Evolutionary conservation across 1,284 basidiomycete species (phyloP), one percentile per base, ranked within the genome.

Genomic region (Omphalotus olearius): DNA sequence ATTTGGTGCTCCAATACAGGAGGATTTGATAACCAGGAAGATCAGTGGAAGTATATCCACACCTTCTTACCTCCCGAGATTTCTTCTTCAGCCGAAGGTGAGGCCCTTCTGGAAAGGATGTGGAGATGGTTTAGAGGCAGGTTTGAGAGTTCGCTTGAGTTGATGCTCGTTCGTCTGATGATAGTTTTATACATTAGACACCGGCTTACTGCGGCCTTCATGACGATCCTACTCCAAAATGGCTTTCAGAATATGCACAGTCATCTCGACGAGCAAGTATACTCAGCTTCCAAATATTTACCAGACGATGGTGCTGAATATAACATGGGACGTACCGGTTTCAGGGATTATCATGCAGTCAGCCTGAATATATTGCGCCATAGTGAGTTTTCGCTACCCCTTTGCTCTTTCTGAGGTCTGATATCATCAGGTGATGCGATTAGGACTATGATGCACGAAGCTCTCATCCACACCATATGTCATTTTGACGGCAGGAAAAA

Each of bases 61-160:
- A n/a, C 40, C 3, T 53, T 47, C 23, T 28, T 56, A 17, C 54
- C 54, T 6, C 36, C 44, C 6, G 23, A 35, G 13, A 35, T 56
- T 6, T 4, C 9, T 4, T 13, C 18, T 6, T 50, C 51, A 1
- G 36, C 26, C 9, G 13, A 28, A 11, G 47, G 43, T 6, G 13
- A 50, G 18, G 37, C 26, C 7, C 28, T 53, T 14, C 2, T 50
- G n/a, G 20, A 36, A 9, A 36, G 48, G 11, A 53, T 52, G 36
- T 56, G 54, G 51, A 39, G 33, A 17, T 56, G 51, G 54, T 16
- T 52, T 6, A 25, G 47, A 42, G 54, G 54, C 42, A 30, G 54
- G 51, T 53, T 2, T 9, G 47, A 43, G 11, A n/a, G n/a, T n/a
- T n/a, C n/a, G n/a, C n/a, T n/a, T n/a, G n/a, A n/a, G n/a, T n/a